Conservation (phyloP, 1,139 yeast genomes). For the Kodamaea derodonti region DNA sequence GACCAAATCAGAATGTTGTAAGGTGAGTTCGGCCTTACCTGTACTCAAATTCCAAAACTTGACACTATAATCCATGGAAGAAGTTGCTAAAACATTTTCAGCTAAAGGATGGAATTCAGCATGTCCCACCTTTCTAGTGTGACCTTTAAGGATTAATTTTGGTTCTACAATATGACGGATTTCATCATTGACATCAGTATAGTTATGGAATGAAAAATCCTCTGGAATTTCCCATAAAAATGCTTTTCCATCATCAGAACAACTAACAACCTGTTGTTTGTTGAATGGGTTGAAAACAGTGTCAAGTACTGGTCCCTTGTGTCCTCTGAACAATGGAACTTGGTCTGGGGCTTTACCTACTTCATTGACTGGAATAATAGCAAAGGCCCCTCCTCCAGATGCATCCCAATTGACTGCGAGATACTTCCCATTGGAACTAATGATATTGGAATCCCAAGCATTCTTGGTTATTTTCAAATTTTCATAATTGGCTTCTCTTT, state of each 20-base stretch:
- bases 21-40: conserved; percentile 66
- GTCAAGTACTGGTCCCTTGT: conserved; percentile 90
- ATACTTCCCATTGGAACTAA: conserved; percentile 76
- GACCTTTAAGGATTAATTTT: conserved; percentile 69
- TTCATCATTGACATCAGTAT: conserved; percentile 57
- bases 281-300: conserved; percentile 93
- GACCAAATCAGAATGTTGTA: conserved; percentile 84
- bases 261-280: conserved; percentile 69
- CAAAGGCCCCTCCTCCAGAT: conserved; percentile 97
- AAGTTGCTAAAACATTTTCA: conserved; percentile 77
- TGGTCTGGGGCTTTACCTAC: conserved; percentile 94
- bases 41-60: conserved; percentile 85
- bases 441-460: conserved; percentile 93
- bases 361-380: conserved; percentile 80
- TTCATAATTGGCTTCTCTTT: conserved; percentile 85
- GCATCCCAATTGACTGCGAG: conserved; percentile 89
- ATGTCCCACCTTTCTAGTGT: conserved; percentile 91
- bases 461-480: conserved; percentile 81
- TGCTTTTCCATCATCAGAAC: conserved; percentile 89
- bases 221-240: conserved; percentile 85
- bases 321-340: conserved; percentile 91
- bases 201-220: conserved; percentile 65
- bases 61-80: conserved; percentile 86
- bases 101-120: conserved; percentile 88
- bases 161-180: conserved; percentile 69